Evolutionary conservation across 257 asterid species (phyloP), one percentile per base, ranked within the genome.

Genomic region (Solanum chiquidenum): DNA sequence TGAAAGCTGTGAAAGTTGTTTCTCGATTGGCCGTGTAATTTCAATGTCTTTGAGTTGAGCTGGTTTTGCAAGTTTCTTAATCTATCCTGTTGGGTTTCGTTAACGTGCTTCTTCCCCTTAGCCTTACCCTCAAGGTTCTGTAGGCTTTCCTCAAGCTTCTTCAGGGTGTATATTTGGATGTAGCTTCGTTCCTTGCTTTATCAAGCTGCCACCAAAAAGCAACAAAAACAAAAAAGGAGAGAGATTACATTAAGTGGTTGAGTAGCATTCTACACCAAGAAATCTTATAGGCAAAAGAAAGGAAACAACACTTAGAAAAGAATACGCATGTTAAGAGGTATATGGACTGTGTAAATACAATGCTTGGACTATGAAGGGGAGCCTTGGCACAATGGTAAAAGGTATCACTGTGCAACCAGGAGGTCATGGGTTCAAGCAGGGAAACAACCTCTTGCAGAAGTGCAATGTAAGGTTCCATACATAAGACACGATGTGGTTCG

Each of bases 141-240:
- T 31, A 97, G 86, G 90, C 88, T 94, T 83, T 95, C 99, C 88
- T 97, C 98, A n/a, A 94, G 95, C 90, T 92, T 94, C 91, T 90
- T 93, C 89, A 97, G 7, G 34, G 96, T 87, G 95, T 98, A 9
- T 95, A 97, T 91, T 95, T 97, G 64, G 88, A 89, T 91, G 91
- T 93, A 44, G 93, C 91, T 66, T 97, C 95, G 40, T 95, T 94
- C 87, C 92, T 93, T 42, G 94, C 95, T 90, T 93, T 95, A 31
- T 95, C 98, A 13, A 95, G 94, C 98, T 96, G 87, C 89, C 86
- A 44, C 37, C 40, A 83, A 69, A 42, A 87, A 82, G 40, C 27
- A 82, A 55, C 64, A 12, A 49, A 40, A 85, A 7, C 3, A 1
- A 25, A 72, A 33, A 71, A 37, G 18, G 27, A 46, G n/a, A 44